A percentile compares a stretch with the other conserved stretches of the same genome.
Conservation (phyloP, 768 basidiomycete genomes). For the Tricholomella constricta region DNA sequence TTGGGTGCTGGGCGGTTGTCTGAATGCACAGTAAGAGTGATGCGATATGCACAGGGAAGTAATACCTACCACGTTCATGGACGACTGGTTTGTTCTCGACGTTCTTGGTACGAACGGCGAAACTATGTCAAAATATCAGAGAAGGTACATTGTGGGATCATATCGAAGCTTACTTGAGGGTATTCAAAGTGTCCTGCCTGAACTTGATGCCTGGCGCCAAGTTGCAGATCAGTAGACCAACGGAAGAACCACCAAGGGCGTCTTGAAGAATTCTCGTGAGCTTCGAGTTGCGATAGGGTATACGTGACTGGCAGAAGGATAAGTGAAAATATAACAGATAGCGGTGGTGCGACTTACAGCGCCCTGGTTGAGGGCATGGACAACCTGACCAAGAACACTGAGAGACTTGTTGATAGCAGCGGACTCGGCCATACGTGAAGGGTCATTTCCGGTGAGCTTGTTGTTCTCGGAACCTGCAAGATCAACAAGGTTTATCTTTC, state of each 20-base stretch:
- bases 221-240: conserved; percentile 84
- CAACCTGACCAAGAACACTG: conserved; percentile 85
- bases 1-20: conserved; percentile 62
- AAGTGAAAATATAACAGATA: background rate
- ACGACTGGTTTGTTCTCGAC: conserved; percentile 81
- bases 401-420: conserved; percentile 89
- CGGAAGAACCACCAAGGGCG: conserved; percentile 79
- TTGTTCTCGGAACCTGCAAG: conserved; percentile 93
- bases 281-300: conserved; percentile 90
- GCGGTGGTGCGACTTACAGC: conserved; percentile 45
- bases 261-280: conserved; percentile 89
- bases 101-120: conserved; percentile 83
- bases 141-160: background rate
- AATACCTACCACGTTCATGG: conserved; percentile 67
- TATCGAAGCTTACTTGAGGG: conserved; percentile 66
- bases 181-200: conserved; percentile 86
- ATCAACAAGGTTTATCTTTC: conserved; percentile 86
- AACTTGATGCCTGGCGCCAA: conserved; percentile 83
- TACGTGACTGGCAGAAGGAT: conserved; percentile 52
- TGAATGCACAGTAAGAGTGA: conserved; percentile 22
- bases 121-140: conserved; percentile 39
- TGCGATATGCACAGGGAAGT: background rate
- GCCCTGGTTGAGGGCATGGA: conserved; percentile 78
- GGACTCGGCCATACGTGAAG: conserved; percentile 85
- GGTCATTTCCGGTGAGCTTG: conserved; percentile 87